Conservation (phyloP, 176 grass and related monocot genomes). For the Miscanthus lutarioriparius region DNA sequence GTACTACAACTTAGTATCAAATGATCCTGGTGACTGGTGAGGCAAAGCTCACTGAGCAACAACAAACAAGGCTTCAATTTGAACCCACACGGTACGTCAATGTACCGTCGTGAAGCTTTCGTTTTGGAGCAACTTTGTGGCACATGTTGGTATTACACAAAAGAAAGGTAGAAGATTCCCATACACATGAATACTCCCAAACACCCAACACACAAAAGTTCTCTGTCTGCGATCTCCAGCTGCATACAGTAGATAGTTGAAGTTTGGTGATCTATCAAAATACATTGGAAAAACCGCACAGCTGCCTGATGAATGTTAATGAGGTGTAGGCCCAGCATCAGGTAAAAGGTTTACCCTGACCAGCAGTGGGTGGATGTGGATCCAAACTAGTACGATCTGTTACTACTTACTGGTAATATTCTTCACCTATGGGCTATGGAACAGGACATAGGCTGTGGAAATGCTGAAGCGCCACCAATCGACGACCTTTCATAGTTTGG, state of each 20-base stretch:
- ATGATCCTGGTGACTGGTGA: not conserved
- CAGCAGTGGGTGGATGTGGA: too few species aligned
- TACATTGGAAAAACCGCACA: not conserved
- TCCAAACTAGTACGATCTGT: not conserved
- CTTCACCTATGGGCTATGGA: not conserved
- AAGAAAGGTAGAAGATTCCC: conserved; percentile 15
- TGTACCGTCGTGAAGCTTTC: not conserved
- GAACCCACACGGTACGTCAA: not conserved
- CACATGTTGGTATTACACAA: not conserved
- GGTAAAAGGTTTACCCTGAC: not conserved
- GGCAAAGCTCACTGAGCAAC: not conserved
- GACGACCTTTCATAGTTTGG: not conserved
- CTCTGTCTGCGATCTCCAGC: not conserved
- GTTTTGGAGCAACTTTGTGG: conserved; percentile 6
- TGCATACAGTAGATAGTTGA: not conserved
- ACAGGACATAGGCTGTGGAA: not conserved
- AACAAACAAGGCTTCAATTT: not conserved
- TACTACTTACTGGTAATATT: not conserved
- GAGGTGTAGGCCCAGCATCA: not conserved
- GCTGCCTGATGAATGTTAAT: not conserved
- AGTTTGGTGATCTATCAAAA: not conserved
- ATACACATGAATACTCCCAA: conserved; percentile 2
- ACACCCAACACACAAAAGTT: not conserved
- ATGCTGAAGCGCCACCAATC: not conserved
- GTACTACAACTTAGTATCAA: not conserved